Percentiles rank a stretch among this genome's conserved stretches.
Conservation (phyloP, 176 grass and related monocot genomes). For the Phragmites australis region DNA sequence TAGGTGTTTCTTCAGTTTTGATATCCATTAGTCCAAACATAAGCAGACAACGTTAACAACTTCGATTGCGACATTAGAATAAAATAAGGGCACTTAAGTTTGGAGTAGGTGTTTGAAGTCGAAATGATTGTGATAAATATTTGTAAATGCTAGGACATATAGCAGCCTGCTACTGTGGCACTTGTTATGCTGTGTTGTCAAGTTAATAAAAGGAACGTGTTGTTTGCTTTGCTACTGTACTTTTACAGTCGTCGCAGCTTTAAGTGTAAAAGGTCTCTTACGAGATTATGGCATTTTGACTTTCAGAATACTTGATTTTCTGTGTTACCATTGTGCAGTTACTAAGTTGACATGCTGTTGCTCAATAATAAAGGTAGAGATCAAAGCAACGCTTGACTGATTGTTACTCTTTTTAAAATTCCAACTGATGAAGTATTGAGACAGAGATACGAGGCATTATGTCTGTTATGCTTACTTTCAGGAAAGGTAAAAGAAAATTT, state of each 20-base stretch:
- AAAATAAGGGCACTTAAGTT: constrained; percentile 6
- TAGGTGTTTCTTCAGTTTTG: constrained; percentile 19
- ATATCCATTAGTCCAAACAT: constrained; percentile 19
- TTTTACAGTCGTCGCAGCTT: constrained; percentile 3
- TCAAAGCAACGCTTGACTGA: not conserved
- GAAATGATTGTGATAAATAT: constrained; percentile 16
- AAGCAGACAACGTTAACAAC: constrained; percentile 23
- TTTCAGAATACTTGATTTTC: not conserved
- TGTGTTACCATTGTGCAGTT: not conserved
- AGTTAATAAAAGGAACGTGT: not conserved
- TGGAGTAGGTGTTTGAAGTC: constrained; percentile 40
- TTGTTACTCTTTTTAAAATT: constrained; percentile 11
- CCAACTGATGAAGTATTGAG: not conserved
- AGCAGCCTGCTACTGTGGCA: not conserved
- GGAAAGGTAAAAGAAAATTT: not conserved
- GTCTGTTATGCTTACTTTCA: not conserved
- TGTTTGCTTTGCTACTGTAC: constrained; percentile 10
- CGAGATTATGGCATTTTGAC: not conserved
- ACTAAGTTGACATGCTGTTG: not conserved
- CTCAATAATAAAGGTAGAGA: constrained; percentile 17
- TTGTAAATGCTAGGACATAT: not conserved
- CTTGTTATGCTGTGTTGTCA: not conserved
- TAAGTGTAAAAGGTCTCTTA: constrained; percentile 13
- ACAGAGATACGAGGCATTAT: constrained; percentile 4
- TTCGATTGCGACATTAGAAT: constrained; percentile 28